phyloP scores from a whole-genome alignment of 139 green algal genomes.

The Chlorella sorokiniana region DNA sequence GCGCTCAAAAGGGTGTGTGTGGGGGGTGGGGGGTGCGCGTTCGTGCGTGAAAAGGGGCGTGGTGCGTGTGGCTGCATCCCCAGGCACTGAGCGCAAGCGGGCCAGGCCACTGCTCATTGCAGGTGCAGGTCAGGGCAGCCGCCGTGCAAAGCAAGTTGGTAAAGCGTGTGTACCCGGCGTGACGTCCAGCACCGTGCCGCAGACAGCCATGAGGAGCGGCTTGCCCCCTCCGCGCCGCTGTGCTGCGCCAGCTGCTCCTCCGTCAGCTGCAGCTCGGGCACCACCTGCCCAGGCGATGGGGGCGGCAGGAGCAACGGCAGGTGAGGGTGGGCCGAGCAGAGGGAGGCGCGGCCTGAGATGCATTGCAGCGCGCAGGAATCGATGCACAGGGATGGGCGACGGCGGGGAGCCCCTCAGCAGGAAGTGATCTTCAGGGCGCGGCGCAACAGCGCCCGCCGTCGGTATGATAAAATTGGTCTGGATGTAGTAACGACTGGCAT shows the following conservation, averaged over 20 bases:
- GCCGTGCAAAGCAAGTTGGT: background rate
- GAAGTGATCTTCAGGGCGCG: background rate
- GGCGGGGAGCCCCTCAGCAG: background rate
- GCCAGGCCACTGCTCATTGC: background rate
- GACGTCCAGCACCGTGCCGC: slow-evolving; percentile 81
- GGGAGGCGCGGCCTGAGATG: no score
- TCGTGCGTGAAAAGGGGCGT: background rate
- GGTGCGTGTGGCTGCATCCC: background rate
- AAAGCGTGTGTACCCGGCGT: slow-evolving; percentile 38
- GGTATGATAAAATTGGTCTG: slow-evolving; percentile 28
- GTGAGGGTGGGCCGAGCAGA: no score
- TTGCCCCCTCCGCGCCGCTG: slow-evolving; percentile 58
- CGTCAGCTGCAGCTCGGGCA: slow-evolving; percentile 62
- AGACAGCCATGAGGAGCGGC: slow-evolving; percentile 77
- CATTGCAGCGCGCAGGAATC: no score
- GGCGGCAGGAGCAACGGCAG: no score
- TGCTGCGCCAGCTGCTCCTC: slow-evolving; percentile 65
- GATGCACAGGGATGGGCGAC: background rate
- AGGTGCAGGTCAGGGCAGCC: background rate
- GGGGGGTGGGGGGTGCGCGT: background rate
- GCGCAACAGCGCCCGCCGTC: background rate
- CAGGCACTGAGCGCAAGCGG: background rate
- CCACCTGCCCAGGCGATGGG: slow-evolving; percentile 52
- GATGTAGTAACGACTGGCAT: background rate
- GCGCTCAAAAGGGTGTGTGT: background rate